phyloP scores from a whole-genome alignment of 495 filamentous ascomycete species.

The Neurospora sp. region DNA sequence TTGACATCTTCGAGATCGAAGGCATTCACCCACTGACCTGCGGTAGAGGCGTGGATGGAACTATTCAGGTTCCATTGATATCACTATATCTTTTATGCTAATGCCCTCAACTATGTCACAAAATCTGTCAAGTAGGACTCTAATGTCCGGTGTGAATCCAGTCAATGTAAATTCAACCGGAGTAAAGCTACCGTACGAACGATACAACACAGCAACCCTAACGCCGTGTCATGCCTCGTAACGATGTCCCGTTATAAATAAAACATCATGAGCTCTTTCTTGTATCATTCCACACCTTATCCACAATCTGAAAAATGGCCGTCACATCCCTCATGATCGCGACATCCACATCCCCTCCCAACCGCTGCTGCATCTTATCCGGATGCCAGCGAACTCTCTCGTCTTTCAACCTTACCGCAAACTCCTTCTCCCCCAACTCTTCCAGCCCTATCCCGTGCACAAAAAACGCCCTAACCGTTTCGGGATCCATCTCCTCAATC shows the following conservation, averaged over 20 bases:
- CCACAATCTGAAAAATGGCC: slow-evolving; percentile 83
- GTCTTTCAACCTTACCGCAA: slow-evolving; percentile 57
- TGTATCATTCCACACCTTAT: slow-evolving; percentile 64
- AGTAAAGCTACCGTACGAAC: background rate
- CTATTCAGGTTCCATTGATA: too few relatives aligned
- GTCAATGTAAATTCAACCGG: background rate
- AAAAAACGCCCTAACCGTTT: slow-evolving; percentile 30
- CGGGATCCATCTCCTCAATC: slow-evolving; percentile 13
- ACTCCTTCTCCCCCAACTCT: slow-evolving; percentile 52
- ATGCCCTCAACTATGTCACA: background rate
- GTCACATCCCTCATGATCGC: slow-evolving; percentile 68
- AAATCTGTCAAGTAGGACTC: background rate
- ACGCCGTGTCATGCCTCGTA: background rate
- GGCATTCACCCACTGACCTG: background rate
- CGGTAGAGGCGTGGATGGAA: too few relatives aligned
- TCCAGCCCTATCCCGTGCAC: slow-evolving; percentile 29
- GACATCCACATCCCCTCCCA: slow-evolving; percentile 55
- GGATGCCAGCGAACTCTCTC: slow-evolving; percentile 96
- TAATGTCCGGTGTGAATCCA: background rate
- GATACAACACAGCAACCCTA: background rate
- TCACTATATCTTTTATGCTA: too few relatives aligned
- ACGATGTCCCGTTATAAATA: background rate
- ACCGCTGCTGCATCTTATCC: slow-evolving; percentile 91
- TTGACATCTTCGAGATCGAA: background rate
- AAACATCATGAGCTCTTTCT: slow-evolving; percentile 14